Conservation (phyloP, 768 basidiomycete species). For the Lentinula sp. region DNA sequence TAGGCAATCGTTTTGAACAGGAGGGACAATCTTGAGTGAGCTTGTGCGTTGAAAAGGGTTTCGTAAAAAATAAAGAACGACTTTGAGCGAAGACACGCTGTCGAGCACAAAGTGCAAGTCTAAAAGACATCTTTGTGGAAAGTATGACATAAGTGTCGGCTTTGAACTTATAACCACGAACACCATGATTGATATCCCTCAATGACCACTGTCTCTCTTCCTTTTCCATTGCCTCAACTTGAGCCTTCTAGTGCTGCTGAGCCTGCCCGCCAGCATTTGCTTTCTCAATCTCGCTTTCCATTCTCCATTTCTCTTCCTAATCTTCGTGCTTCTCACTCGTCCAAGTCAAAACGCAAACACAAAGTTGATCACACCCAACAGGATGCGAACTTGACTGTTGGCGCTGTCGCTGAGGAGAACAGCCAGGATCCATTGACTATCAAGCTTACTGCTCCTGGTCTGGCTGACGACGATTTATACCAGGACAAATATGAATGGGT, state of each 20-base stretch:
- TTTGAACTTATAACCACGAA: background rate
- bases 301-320: conserved; percentile 25
- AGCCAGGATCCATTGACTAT: background rate
- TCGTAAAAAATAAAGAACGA: background rate
- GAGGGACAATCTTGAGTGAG: conserved; percentile 40
- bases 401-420: background rate
- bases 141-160: background rate
- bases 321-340: conserved; percentile 11
- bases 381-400: background rate
- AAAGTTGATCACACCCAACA: background rate
- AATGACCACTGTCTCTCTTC: conserved; percentile 12
- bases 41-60: background rate
- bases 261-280: conserved; percentile 40
- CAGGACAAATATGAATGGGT: conserved; percentile 46
- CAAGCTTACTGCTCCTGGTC: background rate
- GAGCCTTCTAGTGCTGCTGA: conserved; percentile 38
- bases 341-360: conserved; percentile 7
- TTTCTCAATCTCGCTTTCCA: conserved; percentile 26
- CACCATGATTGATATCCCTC: background rate
- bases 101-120: background rate
- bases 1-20: conserved; percentile 55
- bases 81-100: background rate
- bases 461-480: conserved; percentile 11
- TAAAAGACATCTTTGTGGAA: conserved; percentile 1
- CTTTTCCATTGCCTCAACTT: conserved; percentile 29